phyloP scores from a whole-genome alignment of 2,329 filamentous ascomycete genomes.

The Stagonosporopsis cucurbitacearum region DNA sequence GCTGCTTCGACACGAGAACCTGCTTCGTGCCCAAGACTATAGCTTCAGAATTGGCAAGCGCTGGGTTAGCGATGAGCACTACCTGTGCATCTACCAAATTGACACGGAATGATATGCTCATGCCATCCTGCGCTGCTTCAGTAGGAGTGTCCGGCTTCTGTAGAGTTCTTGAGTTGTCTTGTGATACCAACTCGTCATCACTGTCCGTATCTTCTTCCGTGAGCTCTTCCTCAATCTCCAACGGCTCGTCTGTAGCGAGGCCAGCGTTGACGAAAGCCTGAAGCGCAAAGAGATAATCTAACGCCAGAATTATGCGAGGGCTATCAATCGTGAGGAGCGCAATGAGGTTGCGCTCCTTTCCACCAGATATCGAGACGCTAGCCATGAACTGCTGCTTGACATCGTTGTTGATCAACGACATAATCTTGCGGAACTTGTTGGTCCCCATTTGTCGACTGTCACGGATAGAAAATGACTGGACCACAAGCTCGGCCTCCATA shows the following conservation, averaged over 20 bases:
- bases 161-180: conserved; percentile 35
- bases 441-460: conserved; percentile 88
- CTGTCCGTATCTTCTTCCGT: conserved; percentile 58
- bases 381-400: conserved; percentile 98
- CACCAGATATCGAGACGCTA: conserved; percentile 89
- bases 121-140: conserved; percentile 54
- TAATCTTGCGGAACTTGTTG: conserved; percentile 97
- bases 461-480: conserved; percentile 92
- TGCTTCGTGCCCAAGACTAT: conserved; percentile 96
- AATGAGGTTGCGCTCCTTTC: conserved; percentile 80
- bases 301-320: conserved; percentile 88
- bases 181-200: conserved; percentile 45
- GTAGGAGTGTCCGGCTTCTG: conserved; percentile 26
- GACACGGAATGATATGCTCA: conserved; percentile 84
- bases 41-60: conserved; percentile 88
- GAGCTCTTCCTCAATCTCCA: conserved; percentile 67
- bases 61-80: conserved; percentile 93
- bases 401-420: conserved; percentile 94
- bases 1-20: conserved; percentile 88
- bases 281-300: conserved; percentile 93
- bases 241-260: conserved; percentile 59
- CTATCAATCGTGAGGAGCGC: conserved; percentile 94
- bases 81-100: conserved; percentile 97
- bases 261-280: conserved; percentile 81
- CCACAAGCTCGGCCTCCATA: conserved; percentile 88